Evolutionary conservation across 2,329 filamentous ascomycete genomes (phyloP), one percentile per base, ranked within the genome.

Genomic region (Lasiodiplodia sp.): DNA sequence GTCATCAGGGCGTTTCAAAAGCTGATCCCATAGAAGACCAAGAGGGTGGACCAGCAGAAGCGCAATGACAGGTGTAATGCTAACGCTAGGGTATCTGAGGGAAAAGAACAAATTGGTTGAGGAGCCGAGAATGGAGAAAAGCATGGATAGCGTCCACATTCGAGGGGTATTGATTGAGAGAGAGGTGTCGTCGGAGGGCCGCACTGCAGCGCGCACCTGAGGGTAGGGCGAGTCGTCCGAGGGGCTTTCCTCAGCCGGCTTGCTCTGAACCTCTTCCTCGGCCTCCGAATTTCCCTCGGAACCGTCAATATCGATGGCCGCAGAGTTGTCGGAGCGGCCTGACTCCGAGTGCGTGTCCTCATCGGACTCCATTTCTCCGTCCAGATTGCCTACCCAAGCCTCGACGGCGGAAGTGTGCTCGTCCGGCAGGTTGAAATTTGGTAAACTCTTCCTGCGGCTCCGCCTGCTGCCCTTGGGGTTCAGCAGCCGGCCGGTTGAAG

Each of bases 41-140:
- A 96, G 86, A 2, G 93, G 93, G 76, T 96, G 93, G 57, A 94
- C 92, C 68, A 97, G 88, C 69, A 96, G 84, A 74, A 96, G 85
- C 37, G 93, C 92, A 82, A 97, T 96, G 72, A 97, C 92, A 49
- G 93, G 93, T 25, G 92, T 95, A 75, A 96, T 95, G 70, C 92
- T 91, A 78, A 96, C 92, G 78, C 93, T 96, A 34, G 93, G 93
- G 84, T 96, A 96, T 86, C 93, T 87, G 77, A 96, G 84, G 44
- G 92, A 94, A 83, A 96, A 97, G 82, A 96, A 96, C 51, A 96
- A 82, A 78, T 96, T 96, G 25, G 92, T 93, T 2, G 91, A 92
- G 57, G 92, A 95, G 70, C 93, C 93, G 49, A 94, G 86, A 47
- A 96, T 85, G 10, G 92, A 90, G 78, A 96, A 96, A 11, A 96